Percentiles rank a stretch among this genome's conserved stretches.
Evolutionary conservation across 2,329 filamentous ascomycete genomes (phyloP).

Genomic region (Huntiella savannae): DNA sequence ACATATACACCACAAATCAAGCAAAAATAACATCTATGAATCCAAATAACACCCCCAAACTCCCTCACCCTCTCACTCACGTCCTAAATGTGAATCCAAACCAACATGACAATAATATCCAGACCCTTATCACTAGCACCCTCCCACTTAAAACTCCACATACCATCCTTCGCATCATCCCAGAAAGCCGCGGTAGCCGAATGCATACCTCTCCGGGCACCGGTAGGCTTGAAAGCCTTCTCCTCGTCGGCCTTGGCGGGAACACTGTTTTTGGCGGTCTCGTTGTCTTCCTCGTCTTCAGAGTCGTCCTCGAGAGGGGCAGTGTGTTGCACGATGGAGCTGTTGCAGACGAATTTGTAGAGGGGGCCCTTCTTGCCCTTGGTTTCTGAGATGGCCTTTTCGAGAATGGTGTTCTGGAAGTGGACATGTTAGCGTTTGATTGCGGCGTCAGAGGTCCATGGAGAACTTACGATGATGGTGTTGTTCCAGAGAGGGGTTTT

Average conservation of each 20-base stretch:
- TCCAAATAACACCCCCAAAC: neutral
- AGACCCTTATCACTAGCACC: constrained; percentile 46
- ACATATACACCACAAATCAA: too few species aligned
- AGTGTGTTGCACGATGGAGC: constrained; percentile 92
- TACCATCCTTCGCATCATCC: constrained; percentile 79
- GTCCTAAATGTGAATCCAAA: constrained; percentile 53
- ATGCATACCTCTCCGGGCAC: constrained; percentile 79
- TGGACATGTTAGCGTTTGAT: neutral
- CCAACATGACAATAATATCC: constrained; percentile 52
- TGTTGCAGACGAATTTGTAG: constrained; percentile 94
- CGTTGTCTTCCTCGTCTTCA: constrained; percentile 39
- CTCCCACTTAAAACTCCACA: constrained; percentile 79
- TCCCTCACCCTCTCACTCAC: neutral
- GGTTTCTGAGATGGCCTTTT: constrained; percentile 58
- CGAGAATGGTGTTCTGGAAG: constrained; percentile 52
- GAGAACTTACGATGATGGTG: constrained; percentile 59
- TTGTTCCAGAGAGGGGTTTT: constrained; percentile 82
- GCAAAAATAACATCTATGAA: too few species aligned
- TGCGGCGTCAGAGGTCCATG: neutral
- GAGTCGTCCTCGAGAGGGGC: constrained; percentile 36
- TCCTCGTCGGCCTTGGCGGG: constrained; percentile 29
- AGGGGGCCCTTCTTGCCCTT: constrained; percentile 29
- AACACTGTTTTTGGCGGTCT: constrained; percentile 31
- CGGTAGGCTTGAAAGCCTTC: constrained; percentile 48
- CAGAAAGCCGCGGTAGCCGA: constrained; percentile 70